Evolutionary conservation across 2,329 filamentous ascomycete species (phyloP), one percentile per base, ranked within the genome.

Genomic region (Botrytis porri): DNA sequence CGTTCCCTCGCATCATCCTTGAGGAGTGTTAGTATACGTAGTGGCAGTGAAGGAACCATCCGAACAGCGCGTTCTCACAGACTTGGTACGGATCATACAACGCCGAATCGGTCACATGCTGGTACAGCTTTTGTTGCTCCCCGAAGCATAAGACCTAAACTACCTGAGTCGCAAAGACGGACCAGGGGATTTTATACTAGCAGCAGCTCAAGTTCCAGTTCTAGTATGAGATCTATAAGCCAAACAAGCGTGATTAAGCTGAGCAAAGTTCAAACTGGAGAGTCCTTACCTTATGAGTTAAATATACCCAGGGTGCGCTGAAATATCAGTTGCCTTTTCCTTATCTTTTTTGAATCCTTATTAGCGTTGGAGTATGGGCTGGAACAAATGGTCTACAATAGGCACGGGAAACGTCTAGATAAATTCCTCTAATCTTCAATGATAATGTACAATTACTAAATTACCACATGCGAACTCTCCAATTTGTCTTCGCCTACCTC

Each of bases 221-320:
- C 48, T 16, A 80, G 79, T 74, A 64, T 79, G 35, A 72, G 76
- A 35, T 79, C 79, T 4, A 73, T 62, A 16, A 77, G 77, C 64
- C 77, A 80, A 57, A 73, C 75, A 14, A 80, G 79, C 70, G 78
- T 80, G 48, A 79, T 80, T 35, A 77, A 76, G 62, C 71, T 80
- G 61, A 79, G 75, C 60, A 73, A 70, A 57, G 67, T 75, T 48
- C 75, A 78, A 64, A 77, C 77, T 20, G 73, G 76, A 25, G 75
- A 75, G 1, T 72, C 74, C 39, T 72, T 79, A 64, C 77, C 79
- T 73, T 80, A 80, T 73, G 77, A 75, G 35, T 73, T 80, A n/a
- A 76, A 69, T 54, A 69, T 79, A 61, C 76, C 78, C 16, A 57
- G 74, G 72, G 59, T 73, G 22, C 69, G 73, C 69, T 76, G 67